Evolutionary conservation across 1,284 basidiomycete genomes (phyloP), one percentile per base, ranked within the genome.

Genomic region (Cutaneotrichosporon mucoides): DNA sequence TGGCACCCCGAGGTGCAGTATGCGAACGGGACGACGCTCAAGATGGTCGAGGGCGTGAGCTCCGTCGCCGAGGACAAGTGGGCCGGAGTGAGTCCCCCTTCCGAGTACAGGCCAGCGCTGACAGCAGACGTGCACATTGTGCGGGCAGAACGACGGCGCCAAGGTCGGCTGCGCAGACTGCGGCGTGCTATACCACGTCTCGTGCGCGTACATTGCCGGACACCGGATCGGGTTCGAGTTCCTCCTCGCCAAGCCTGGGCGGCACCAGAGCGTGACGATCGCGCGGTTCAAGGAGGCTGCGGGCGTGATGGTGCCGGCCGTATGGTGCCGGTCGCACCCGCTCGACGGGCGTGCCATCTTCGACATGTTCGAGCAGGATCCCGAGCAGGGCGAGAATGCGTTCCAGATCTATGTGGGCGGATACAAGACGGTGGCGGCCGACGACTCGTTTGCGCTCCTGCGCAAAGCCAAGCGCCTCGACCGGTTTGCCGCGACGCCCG

Each of bases 161-260:
- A 89, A 89, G 53, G 82, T 95, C 16, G 84, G 84, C 47, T 99
- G 95, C 78, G 84, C 79, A 43, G 90, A 92, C 66, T 97, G 95
- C 73, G 79, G 80, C 6, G 84, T 83, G 54, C 85, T 88, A 59
- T 93, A 88, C 73, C 95, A 99, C 76, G 83, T 88, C 9, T 88
- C 90, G 0, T 99, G 95, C 73, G 95, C 92, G 10, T 96, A 89
- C 88, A 84, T 83, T 56, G 81, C 86, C 24, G 88, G 87, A 0
- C 86, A 87, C 78, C 87, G 83, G 66, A 89, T 98, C 66, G 92
- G 89, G 15, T 97, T 98, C 75, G 92, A 96, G 78, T 84, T 97
- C 49, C 85, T 87, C 66, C 84, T 88, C 49, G 90, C 88, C 34
- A 90, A 91, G 77, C 84, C 84, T 56, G 86, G 84, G 56, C 68